Evolutionary conservation across 1,284 basidiomycete genomes (phyloP), one percentile per base, ranked within the genome.

Genomic region (Dichomitus squalens): DNA sequence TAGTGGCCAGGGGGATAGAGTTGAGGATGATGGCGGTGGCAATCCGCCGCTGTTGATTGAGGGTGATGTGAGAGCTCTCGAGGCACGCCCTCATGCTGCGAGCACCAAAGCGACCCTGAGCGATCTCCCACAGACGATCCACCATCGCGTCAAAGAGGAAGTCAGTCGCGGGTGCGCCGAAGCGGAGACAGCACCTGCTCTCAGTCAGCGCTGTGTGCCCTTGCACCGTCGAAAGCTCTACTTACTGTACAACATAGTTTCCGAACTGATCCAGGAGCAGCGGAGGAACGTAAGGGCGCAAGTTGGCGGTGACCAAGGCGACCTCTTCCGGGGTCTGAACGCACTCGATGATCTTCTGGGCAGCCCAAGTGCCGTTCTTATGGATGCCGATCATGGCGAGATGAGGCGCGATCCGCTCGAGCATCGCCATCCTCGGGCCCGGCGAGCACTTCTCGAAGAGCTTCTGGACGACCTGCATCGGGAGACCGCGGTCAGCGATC

Each of bases 281-380:
- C 12, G 97, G 94, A 47, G 97, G 97, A 7, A 93, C 86, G 71
- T 96, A 99, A 0, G 97, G 88, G 51, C 92, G 80, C 59, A 99
- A 75, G 71, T 97, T 92, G 70, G 91, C 86, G 43, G 90, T 87
- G 68, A 99, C 88, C 35, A 98, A 75, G 3, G 80, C 81, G 55
- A 95, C 83, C 72, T 99, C 97, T 60, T 97, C 95, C 6, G 90
- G 87, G n/a, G 84, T 88, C 53, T 87, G 84, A 41, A 96, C 92
- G 64, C 94, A 96, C 76, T 98, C 96, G 64, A 99, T 98, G 70
- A 98, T 96, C 82, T 97, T 97, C 75, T 99, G 97, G 2, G 96
- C 96, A 0, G 97, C 96, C 97, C 97, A 99, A 0, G 97, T 99
- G 38, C 97, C 97, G 68, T 99, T 99, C 79, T 99, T 99, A 80